phyloP scores from a whole-genome alignment of 768 basidiomycete genomes.

The Leucocoprinus birnbaumii region DNA sequence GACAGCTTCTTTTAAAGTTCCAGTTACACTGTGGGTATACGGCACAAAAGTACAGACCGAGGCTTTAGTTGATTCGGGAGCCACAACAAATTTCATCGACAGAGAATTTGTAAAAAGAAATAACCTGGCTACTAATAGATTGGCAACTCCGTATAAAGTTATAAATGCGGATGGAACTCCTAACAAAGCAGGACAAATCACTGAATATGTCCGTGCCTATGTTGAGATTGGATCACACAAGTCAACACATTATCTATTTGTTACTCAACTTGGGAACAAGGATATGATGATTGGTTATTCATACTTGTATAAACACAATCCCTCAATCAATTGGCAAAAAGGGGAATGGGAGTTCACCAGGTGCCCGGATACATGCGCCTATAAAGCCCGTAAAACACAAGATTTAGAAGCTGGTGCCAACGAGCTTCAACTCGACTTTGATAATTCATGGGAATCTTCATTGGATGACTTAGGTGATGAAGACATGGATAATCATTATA shows the following conservation, averaged over 20 bases:
- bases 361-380: no score
- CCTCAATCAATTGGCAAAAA: no score
- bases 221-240: no score
- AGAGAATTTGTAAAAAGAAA: no score
- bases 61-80: slow-evolving; percentile 1
- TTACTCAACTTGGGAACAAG: not conserved
- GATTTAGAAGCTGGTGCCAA: not conserved
- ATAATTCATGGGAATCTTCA: not conserved
- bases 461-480: no score
- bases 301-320: no score
- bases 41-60: not conserved
- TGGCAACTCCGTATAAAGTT: not conserved
- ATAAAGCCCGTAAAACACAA: no score
- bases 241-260: not conserved
- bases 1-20: not conserved
- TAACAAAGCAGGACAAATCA: not conserved
- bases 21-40: not conserved
- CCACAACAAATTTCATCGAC: not conserved
- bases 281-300: not conserved
- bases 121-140: not conserved
- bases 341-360: no score
- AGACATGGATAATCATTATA: no score
- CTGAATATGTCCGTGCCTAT: not conserved
- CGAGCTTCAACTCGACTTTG: not conserved
- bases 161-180: not conserved